Evolutionary conservation across 148 eudicot genomes (phyloP).

Genomic region (Chenopodium album): DNA sequence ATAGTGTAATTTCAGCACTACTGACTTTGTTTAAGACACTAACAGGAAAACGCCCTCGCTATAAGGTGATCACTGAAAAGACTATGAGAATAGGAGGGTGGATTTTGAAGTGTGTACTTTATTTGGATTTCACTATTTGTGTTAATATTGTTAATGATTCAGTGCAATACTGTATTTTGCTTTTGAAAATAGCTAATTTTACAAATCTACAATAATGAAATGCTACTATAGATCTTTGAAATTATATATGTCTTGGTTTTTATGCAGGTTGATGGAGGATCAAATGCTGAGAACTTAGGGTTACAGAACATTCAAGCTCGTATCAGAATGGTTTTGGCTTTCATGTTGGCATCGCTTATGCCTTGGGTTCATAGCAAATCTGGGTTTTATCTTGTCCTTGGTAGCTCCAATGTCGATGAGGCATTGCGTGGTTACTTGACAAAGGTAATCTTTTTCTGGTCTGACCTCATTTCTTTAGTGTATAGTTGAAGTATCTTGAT

Average conservation of each 20-base stretch:
- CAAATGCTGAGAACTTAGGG: conserved; percentile 86
- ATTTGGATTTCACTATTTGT: not conserved
- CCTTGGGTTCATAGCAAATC: conserved; percentile 96
- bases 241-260: not conserved
- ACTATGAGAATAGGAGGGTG: not conserved
- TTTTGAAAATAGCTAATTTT: too few relatives aligned
- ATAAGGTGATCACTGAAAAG: conserved; percentile 49
- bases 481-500: not conserved
- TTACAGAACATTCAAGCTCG: conserved; percentile 98
- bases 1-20: conserved; percentile 69
- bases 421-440: conserved; percentile 95
- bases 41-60: conserved; percentile 86
- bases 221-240: not conserved
- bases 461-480: not conserved
- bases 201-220: too few relatives aligned
- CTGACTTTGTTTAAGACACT: conserved; percentile 76
- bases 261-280: conserved; percentile 87
- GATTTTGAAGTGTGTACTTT: not conserved
- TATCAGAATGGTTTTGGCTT: conserved; percentile 93
- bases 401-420: conserved; percentile 98
- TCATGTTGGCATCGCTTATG: conserved; percentile 92
- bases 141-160: not conserved
- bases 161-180: not conserved
- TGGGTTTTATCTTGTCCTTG: conserved; percentile 87
- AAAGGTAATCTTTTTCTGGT: conserved; percentile 49